phyloP scores from a whole-genome alignment of 2,329 filamentous ascomycete genomes.

The Cladosporium colombiae region DNA sequence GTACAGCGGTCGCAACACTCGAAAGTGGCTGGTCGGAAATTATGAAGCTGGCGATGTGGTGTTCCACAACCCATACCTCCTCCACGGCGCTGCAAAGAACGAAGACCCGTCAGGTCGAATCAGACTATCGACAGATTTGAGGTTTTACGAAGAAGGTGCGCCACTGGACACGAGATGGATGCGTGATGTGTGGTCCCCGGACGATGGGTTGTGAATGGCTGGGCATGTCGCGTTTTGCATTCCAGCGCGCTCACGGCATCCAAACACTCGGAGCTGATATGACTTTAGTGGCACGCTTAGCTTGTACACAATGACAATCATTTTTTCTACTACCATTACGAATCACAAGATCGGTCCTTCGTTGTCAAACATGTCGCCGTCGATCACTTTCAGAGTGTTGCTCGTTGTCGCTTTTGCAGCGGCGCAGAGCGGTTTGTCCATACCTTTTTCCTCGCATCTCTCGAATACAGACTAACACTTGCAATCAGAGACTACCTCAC shows the following conservation, averaged over 20 bases:
- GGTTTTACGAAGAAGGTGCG: slow-evolving; percentile 43
- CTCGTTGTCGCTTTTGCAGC: neutral
- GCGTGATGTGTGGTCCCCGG: slow-evolving; percentile 39
- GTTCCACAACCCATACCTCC: slow-evolving; percentile 48
- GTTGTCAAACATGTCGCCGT: neutral
- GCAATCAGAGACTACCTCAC: neutral
- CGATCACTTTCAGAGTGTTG: neutral
- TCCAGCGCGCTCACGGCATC: slow-evolving; percentile 16
- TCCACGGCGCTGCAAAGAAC: slow-evolving; percentile 46
- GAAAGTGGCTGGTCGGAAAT: slow-evolving; percentile 52
- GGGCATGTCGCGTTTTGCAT: slow-evolving; percentile 18
- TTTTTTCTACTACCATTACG: neutral
- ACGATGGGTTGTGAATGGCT: slow-evolving; percentile 35
- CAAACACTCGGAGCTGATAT: slow-evolving; percentile 17
- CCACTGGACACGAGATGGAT: slow-evolving; percentile 41
- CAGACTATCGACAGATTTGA: slow-evolving; percentile 45
- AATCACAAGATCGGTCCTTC: neutral
- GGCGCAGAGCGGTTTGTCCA: neutral
- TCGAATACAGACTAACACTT: neutral
- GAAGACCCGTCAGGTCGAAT: slow-evolving; percentile 43
- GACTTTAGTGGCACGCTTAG: neutral
- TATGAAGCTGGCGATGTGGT: slow-evolving; percentile 58
- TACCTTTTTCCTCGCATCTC: neutral
- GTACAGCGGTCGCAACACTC: slow-evolving; percentile 18
- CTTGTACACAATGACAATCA: slow-evolving; percentile 9